Evolutionary conservation across 306 rosid genomes (phyloP).

Genomic region (Clitoria ternatea): DNA sequence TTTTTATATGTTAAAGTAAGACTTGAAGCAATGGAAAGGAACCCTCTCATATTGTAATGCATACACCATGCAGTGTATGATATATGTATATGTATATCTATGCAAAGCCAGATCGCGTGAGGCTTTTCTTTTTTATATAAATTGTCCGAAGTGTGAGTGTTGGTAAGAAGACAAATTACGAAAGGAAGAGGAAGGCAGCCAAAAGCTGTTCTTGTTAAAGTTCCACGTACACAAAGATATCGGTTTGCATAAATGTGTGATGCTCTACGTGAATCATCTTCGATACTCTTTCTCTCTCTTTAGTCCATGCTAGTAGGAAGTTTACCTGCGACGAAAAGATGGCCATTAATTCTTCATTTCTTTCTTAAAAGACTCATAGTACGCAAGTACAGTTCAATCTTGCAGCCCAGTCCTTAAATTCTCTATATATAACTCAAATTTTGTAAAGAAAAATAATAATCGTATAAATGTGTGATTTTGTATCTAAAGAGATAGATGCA

Average conservation of each 20-base stretch:
- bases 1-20: too few relatives aligned
- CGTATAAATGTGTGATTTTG: too few relatives aligned
- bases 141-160: conserved; percentile 5
- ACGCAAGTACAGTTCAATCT: neutral
- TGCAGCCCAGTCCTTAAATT: too few relatives aligned
- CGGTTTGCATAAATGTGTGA: conserved; percentile 16
- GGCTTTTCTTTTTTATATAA: neutral
- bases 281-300: neutral
- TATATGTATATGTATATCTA: too few relatives aligned
- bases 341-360: neutral
- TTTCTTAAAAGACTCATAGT: neutral
- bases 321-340: neutral
- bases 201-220: conserved; percentile 37
- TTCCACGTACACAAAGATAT: conserved; percentile 27
- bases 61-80: too few relatives aligned
- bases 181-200: conserved; percentile 35
- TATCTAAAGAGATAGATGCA: too few relatives aligned
- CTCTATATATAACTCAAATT: too few relatives aligned
- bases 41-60: neutral
- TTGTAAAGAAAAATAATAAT: too few relatives aligned
- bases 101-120: neutral
- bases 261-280: conserved; percentile 1
- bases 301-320: too few relatives aligned
- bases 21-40: conserved; percentile 12
- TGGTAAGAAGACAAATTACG: conserved; percentile 32